These are phyloP conservation scores for Bipolaris zeicola DNA, from an alignment of 2,329 filamentous ascomycete species.

Conservation along the genomic window DNA sequence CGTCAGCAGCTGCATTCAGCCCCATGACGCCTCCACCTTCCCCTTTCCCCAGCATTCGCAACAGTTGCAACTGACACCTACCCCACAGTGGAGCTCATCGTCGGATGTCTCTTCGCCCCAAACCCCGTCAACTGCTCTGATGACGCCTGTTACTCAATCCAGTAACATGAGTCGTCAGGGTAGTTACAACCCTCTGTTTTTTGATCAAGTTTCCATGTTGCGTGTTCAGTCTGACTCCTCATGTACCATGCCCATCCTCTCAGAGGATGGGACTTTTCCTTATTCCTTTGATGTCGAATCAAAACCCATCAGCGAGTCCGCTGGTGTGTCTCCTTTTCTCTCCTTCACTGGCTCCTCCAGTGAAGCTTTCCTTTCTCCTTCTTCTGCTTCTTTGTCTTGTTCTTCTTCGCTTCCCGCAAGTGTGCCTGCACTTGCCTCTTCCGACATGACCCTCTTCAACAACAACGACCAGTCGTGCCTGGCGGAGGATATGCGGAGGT, in stretches of 20 bases:
- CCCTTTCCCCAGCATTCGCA: slow-evolving; percentile 28
- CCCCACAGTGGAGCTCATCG: slow-evolving; percentile 40
- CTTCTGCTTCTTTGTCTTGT: slow-evolving; percentile 27
- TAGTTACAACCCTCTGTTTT: slow-evolving; percentile 51
- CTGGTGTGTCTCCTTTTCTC: slow-evolving; percentile 42
- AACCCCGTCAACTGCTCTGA: slow-evolving; percentile 45
- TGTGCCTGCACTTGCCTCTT: slow-evolving; percentile 42
- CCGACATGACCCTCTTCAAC: slow-evolving; percentile 11
- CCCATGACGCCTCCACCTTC: slow-evolving; percentile 27
- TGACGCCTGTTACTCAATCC: slow-evolving; percentile 47
- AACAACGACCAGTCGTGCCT: slow-evolving; percentile 38
- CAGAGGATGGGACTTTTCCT: slow-evolving; percentile 44
- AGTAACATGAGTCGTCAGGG: slow-evolving; percentile 55
- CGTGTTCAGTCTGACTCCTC: slow-evolving; percentile 51
- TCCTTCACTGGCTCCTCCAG: slow-evolving; percentile 45
- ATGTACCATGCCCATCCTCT: slow-evolving; percentile 43
- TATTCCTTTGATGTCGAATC: slow-evolving; percentile 44
- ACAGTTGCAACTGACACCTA: slow-evolving; percentile 41
- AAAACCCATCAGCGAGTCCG: slow-evolving; percentile 39
- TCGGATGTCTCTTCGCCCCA: slow-evolving; percentile 46
- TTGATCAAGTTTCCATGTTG: slow-evolving; percentile 52
- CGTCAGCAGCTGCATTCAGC: slow-evolving; percentile 39
- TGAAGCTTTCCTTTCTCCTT: slow-evolving; percentile 44
- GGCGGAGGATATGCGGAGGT: slow-evolving; percentile 58
- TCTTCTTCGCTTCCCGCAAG: slow-evolving; percentile 38